Conservation (phyloP, 2,329 filamentous ascomycete species). For the Ceratocystis smalleyi region DNA sequence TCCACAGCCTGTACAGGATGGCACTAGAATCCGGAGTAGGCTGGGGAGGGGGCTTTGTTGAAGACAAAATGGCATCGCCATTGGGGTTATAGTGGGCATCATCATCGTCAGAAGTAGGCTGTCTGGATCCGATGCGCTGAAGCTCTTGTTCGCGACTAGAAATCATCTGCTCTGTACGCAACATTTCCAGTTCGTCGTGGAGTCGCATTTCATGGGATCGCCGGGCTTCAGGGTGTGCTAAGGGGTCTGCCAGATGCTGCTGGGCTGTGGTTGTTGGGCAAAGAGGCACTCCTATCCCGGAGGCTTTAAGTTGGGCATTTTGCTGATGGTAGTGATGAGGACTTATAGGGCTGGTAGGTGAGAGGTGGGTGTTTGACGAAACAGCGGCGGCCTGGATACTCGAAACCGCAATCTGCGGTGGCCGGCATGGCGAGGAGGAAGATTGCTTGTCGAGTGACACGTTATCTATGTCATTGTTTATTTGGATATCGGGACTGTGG, state of each 20-base stretch:
- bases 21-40: slow-evolving; percentile 21
- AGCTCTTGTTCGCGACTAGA: slow-evolving; percentile 25
- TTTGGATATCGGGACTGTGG: slow-evolving; percentile 5
- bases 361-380: slow-evolving; percentile 6
- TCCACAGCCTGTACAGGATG: slow-evolving; percentile 28
- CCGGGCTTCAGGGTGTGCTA: slow-evolving; percentile 5
- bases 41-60: slow-evolving; percentile 13
- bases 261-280: slow-evolving; percentile 8
- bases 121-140: slow-evolving; percentile 9
- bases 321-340: slow-evolving; percentile 7
- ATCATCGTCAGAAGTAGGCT: slow-evolving; percentile 18
- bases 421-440: slow-evolving; percentile 1
- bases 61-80: not conserved
- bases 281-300: slow-evolving; percentile 8
- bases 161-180: slow-evolving; percentile 32
- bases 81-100: slow-evolving; percentile 20
- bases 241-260: not conserved
- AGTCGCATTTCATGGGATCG: slow-evolving; percentile 23
- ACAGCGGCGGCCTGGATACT: not conserved
- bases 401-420: slow-evolving; percentile 11
- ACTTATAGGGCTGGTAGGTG: slow-evolving; percentile 12
- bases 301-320: slow-evolving; percentile 3
- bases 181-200: slow-evolving; percentile 34
- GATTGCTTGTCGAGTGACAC: slow-evolving; percentile 10
- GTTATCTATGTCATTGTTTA: not conserved